Base-by-base conservation (phyloP, 331 rosid species). In the Quercus tomentella region DNA sequence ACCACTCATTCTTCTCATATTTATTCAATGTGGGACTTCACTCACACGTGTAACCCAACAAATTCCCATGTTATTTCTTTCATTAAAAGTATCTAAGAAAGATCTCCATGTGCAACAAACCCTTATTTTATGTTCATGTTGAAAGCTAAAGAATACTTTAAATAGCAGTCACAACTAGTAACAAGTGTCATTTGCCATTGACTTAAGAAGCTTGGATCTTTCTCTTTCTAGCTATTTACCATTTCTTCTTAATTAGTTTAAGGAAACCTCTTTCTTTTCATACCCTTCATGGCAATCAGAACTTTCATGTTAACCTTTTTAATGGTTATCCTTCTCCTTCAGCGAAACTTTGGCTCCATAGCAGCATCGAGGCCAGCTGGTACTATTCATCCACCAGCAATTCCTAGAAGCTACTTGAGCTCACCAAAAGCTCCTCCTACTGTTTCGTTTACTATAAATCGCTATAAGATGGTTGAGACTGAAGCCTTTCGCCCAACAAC, bases 401-500 rank as follows among this genome's bases (percentile, higher is more conserved):
- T 78, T 5, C 87, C 73, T 68, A 67, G 7, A 58, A 83, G 60
- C 16, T 56, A 54, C 51, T 70, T 79, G 33, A 88, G 6, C 74
- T 83, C 72, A 63, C 84, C 88, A 23, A 55, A 41, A 23, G 77
- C 91, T 74, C 87, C 87, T 66, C 67, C 91, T 6, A n/a, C 77
- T 20, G 77, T 1, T 23, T 80, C 84, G 82, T 85, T 72, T 76
- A 79, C 83, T 6, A 73, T 54, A 43, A 90, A 86, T 22, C 89
- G 79, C 33, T 84, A 83, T 73, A 85, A 86, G 82, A 35, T 68
- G 25, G 35, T 51, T 31, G 83, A 81, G 37, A 79, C 2, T 0
- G 94, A 92, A 70, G 97, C 96, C 7, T 92, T 57, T 43, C 92
- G 97, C 4, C 97, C 97, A 2, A 92, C 97, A 28, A 57, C 35